Evolutionary conservation across 306 rosid species (phyloP), one percentile per base, ranked within the genome.

Genomic region (Casuarina glauca): DNA sequence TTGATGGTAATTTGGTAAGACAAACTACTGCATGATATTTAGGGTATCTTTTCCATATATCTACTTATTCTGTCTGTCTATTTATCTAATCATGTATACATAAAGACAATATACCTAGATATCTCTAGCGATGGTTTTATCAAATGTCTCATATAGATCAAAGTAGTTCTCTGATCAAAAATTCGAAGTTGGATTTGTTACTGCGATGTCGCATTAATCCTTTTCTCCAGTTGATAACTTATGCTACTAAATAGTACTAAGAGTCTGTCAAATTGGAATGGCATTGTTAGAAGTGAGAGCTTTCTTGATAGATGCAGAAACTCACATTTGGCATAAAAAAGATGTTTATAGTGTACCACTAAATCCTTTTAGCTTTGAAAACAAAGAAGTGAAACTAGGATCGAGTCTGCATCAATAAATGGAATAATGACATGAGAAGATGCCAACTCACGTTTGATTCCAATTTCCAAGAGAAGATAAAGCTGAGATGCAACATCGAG

Each of bases 1-100:
- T 92, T 82, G 97, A 91, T 79, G 97, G 97, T 74, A 89, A 86
- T 85, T 82, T 91, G 98, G 98, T 95, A 79, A 82, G 71, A 17
- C 35, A 67, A 26, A 41, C 49, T 7, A 26, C 32, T 26, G 32
- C 32, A 39, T 41, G n/a, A 64, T 42, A 64, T 64, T 39, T 16
- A 38, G 19, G 2, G 1, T 39, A 10, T 64, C 1, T 62, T 13
- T 36, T 6, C 70, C 0, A 15, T 16, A 20, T 3, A 15, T 64
- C 45, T 64, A 15, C 36, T 7, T 17, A n/a, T 53, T 53, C 17
- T 53, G 60, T 53, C 60, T 53, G 60, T 16, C 60, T 53, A 16
- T 53, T 5, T 19, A 6, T 26, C 32, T 26, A 26, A 26, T 26
- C 32, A 26, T 58, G 2, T 9, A 39, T 44, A 6, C 70, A 6